Conservation (phyloP, 2,329 filamentous ascomycete genomes). For the Berkeleyomyces rouxiae region DNA sequence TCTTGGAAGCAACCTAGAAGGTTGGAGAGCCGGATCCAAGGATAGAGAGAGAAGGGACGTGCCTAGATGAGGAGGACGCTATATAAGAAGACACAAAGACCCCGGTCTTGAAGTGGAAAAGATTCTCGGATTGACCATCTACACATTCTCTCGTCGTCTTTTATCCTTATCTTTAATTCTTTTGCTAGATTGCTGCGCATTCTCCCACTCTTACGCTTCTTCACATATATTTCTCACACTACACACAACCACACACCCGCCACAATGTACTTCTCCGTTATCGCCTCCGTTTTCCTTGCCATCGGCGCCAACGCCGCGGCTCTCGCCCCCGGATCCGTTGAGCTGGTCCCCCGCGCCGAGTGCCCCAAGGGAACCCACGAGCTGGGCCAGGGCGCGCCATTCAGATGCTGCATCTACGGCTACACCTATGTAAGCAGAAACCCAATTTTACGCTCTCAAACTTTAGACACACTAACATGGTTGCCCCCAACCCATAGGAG, state of each 20-base stretch:
- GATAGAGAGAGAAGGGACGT: neutral
- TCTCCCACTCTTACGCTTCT: neutral
- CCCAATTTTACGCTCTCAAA: neutral
- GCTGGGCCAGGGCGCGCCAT: neutral
- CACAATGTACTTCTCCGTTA: neutral
- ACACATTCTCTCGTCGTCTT: no score
- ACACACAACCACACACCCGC: neutral
- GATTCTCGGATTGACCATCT: no score
- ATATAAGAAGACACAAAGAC: no score
- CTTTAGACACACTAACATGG: neutral
- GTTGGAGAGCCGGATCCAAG: neutral
- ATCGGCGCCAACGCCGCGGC: neutral
- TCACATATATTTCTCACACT: neutral
- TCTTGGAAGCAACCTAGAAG: neutral
- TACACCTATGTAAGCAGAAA: neutral
- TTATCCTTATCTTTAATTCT: no score
- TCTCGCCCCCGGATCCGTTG: neutral
- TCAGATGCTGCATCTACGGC: neutral
- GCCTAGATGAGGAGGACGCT: neutral
- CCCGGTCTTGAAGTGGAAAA: no score
- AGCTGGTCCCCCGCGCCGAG: neutral
- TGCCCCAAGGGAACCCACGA: neutral
- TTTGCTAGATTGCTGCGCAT: neutral
- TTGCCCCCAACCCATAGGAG: neutral
- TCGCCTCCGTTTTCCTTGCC: neutral